Evolutionary conservation across 2,329 filamentous ascomycete species (phyloP).

Genomic region (Pochonia chlamydosporia): DNA sequence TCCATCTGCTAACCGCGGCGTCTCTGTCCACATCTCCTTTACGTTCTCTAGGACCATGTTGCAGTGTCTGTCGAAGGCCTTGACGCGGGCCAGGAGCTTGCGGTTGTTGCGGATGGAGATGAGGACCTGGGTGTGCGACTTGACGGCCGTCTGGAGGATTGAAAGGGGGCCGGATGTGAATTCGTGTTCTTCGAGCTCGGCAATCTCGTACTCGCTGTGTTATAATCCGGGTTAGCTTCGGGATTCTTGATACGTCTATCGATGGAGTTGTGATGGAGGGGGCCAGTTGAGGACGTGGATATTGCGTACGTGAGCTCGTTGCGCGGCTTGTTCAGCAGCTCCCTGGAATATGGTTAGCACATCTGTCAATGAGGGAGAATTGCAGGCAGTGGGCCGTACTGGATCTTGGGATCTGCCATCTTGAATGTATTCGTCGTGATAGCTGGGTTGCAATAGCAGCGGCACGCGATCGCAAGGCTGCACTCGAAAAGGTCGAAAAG

Average conservation of each 20-base stretch:
- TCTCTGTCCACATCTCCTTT: slow-evolving; percentile 98
- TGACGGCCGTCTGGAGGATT: slow-evolving; percentile 93
- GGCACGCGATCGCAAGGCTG: slow-evolving; percentile 25
- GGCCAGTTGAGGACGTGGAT: slow-evolving; percentile 9
- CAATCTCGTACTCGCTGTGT: slow-evolving; percentile 80
- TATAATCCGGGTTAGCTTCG: background rate
- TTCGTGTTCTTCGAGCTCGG: slow-evolving; percentile 58
- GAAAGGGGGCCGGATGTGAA: slow-evolving; percentile 58
- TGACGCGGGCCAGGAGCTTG: slow-evolving; percentile 93
- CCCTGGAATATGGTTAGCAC: slow-evolving; percentile 47
- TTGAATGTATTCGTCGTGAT: slow-evolving; percentile 14
- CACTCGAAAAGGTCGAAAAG: slow-evolving; percentile 19
- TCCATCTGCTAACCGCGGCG: slow-evolving; percentile 71
- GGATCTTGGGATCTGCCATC: slow-evolving; percentile 67
- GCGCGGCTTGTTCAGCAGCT: slow-evolving; percentile 83
- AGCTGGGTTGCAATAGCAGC: slow-evolving; percentile 10
- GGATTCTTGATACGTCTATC: slow-evolving; percentile 13
- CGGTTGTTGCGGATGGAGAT: slow-evolving; percentile 98
- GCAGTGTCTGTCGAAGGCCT: slow-evolving; percentile 97
- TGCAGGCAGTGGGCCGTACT: slow-evolving; percentile 41
- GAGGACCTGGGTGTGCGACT: slow-evolving; percentile 89
- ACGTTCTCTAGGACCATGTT: slow-evolving; percentile 99
- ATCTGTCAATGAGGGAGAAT: background rate
- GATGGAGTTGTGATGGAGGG: slow-evolving; percentile 12
- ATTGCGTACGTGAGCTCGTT: slow-evolving; percentile 79